Evolutionary conservation across 2,329 filamentous ascomycete genomes (phyloP).

Genomic region (Pseudohalonectria lignicola): DNA sequence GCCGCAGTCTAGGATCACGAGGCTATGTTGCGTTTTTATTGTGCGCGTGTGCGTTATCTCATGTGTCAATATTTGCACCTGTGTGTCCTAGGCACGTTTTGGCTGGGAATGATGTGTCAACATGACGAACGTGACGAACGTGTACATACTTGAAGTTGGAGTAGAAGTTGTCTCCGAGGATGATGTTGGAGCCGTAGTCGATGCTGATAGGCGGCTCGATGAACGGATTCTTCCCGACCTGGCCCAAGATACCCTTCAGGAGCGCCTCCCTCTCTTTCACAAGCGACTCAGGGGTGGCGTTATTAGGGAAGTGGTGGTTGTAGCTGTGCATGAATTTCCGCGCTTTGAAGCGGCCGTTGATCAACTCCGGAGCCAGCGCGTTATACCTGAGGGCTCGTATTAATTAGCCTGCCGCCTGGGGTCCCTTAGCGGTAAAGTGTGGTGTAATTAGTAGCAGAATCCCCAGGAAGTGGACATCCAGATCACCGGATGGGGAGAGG

Average conservation of each 20-base stretch:
- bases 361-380: slow-evolving; percentile 32
- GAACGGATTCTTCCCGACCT: slow-evolving; percentile 37
- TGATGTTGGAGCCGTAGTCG: slow-evolving; percentile 57
- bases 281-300: slow-evolving; percentile 28
- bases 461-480: background rate
- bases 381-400: slow-evolving; percentile 44
- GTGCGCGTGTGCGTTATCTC: background rate
- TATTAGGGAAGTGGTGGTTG: slow-evolving; percentile 43
- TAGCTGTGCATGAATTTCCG: slow-evolving; percentile 45
- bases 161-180: slow-evolving; percentile 51
- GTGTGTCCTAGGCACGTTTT: no score
- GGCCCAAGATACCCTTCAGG: slow-evolving; percentile 37
- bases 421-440: no score
- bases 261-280: slow-evolving; percentile 28
- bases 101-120: no score
- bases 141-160: slow-evolving; percentile 41
- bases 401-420: background rate
- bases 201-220: slow-evolving; percentile 52
- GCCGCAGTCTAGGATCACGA: slow-evolving; percentile 63
- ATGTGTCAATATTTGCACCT: no score
- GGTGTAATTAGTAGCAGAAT: no score
- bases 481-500: no score
- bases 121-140: background rate
- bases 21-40: slow-evolving; percentile 13
- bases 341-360: slow-evolving; percentile 38